These are phyloP conservation scores for Termitomyces sp. DNA, from an alignment of 768 basidiomycete genomes.

Conservation along the genomic window DNA sequence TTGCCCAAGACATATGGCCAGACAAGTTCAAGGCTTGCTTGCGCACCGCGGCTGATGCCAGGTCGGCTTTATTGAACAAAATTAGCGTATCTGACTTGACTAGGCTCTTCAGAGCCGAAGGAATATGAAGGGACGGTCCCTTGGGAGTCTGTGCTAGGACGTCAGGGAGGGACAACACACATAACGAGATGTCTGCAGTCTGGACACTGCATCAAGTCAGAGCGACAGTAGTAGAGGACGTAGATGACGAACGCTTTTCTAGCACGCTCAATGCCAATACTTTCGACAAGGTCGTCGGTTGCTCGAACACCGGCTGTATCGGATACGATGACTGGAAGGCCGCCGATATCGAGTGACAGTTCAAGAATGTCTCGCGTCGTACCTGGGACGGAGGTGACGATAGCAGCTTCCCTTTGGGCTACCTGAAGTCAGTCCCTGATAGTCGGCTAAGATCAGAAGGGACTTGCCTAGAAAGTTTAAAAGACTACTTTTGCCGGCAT, in stretches of 20 bases:
- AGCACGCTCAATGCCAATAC: constrained; percentile 77
- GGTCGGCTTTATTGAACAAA: constrained; percentile 77
- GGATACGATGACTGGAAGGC: constrained; percentile 71
- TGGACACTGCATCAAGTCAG: constrained; percentile 41
- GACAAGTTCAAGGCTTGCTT: constrained; percentile 1
- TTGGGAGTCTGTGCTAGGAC: constrained; percentile 16
- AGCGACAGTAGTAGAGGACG: background rate
- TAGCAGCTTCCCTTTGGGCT: constrained; percentile 87
- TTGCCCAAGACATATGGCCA: constrained; percentile 41
- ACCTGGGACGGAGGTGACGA: constrained; percentile 82
- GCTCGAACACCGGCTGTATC: constrained; percentile 84
- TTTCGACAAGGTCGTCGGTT: constrained; percentile 68
- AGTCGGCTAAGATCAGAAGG: constrained; percentile 1
- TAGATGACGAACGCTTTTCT: constrained; percentile 40
- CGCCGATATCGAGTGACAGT: constrained; percentile 83
- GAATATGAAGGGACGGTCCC: constrained; percentile 23
- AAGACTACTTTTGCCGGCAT: constrained; percentile 89
- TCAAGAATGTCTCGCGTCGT: constrained; percentile 88
- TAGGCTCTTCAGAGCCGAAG: constrained; percentile 41
- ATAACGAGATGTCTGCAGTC: constrained; percentile 67
- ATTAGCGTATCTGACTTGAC: constrained; percentile 57
- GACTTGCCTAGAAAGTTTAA: constrained; percentile 74
- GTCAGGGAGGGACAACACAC: constrained; percentile 70
- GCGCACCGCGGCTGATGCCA: constrained; percentile 20
- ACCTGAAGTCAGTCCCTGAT: background rate